Conservation (phyloP, 2,329 filamentous ascomycete genomes). For the Nectriaceae sp. region DNA sequence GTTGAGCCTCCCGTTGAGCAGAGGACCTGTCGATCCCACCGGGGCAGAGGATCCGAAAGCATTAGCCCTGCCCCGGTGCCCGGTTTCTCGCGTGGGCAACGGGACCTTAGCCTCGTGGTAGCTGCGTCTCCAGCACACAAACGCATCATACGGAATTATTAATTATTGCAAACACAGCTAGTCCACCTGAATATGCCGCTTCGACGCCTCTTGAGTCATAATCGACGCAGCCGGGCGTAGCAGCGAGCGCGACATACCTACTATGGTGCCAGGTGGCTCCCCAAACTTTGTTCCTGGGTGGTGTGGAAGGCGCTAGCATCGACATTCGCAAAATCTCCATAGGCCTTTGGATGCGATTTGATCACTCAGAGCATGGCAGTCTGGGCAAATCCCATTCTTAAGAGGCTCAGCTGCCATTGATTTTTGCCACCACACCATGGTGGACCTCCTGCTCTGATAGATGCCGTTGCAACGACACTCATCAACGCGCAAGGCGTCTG, state of each 20-base stretch:
- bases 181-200: neutral
- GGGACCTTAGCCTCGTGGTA: neutral
- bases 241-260: neutral
- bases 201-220: neutral
- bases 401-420: neutral
- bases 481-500: neutral
- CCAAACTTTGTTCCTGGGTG: conserved; percentile 8
- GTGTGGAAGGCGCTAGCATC: conserved; percentile 9
- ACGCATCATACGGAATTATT: neutral
- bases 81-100: neutral
- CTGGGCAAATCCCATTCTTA: conserved; percentile 25
- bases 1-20: conserved; percentile 17
- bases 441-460: neutral
- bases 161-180: neutral
- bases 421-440: conserved; percentile 6
- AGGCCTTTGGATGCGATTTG: conserved; percentile 20
- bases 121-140: neutral
- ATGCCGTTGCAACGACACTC: neutral
- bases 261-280: conserved; percentile 15
- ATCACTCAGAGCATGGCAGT: conserved; percentile 17
- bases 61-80: neutral
- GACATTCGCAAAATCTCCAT: conserved; percentile 21
- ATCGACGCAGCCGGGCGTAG: neutral
- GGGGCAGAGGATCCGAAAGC: conserved; percentile 1
- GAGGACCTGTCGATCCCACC: conserved; percentile 21